Evolutionary conservation across 73 alveolate species (phyloP), one percentile per base, ranked within the genome.

Genomic region (Stentor coeruleus): DNA sequence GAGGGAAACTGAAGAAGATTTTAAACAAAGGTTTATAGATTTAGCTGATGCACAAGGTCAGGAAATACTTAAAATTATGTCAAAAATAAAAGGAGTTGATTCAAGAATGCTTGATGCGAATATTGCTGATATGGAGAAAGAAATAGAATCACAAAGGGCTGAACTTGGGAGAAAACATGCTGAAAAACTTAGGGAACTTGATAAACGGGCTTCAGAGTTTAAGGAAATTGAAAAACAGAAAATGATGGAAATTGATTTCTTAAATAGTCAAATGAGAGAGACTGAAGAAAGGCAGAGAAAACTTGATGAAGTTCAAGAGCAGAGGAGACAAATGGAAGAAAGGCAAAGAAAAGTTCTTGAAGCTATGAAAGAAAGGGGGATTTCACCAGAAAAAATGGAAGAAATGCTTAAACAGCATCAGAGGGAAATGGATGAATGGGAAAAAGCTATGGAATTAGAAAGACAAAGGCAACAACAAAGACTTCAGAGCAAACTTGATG

Each of bases 361-460:
- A 66, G 79, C 37, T 31, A 66, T 66, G 79, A 66, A 66, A 33
- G 79, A 66, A 66, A 66, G 79, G 33, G 79, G 79, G 33, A 66
- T 66, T 33, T 66, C 79, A 15, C 79, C 36, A 11, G 79, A 66
- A 66, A 66, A 66, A 66, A 66, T 66, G 79, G 39, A 66, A 26
- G 79, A 66, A 66, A 20, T 66, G 42, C 39, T 66, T 26, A 33
- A 66, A 2, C 79, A 66, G 39, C 79, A 66, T 31, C 79, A 66
- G 37, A 66, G 37, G 37, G 79, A 66, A 66, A 66, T 66, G 79
- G 39, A 66, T 31, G 79, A 66, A 66, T 66, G 79, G 79, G 79
- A 66, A 66, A 66, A 66, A 66, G n/a, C 79, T 20, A 66, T 66
- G 79, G 79, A 66, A 66, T 20, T 28, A 20, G 79, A 66, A 31